Base-by-base conservation (phyloP, 306 rosid genomes). In the Sphenostylis stenocarpa region DNA sequence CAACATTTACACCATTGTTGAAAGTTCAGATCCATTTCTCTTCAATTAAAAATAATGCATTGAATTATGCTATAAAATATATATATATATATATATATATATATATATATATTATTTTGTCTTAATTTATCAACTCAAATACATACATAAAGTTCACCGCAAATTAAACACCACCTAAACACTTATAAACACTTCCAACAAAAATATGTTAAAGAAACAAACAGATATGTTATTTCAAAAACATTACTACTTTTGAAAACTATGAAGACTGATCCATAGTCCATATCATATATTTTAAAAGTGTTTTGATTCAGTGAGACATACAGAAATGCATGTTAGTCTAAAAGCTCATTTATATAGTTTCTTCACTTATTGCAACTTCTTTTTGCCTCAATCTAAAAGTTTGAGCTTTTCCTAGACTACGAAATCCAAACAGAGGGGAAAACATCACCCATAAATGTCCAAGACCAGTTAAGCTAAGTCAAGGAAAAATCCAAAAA, bases 401-500 rank as follows among this genome's bases (percentile, higher is more conserved):
- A 60, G 47, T 3, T 43, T 39, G 47, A 31, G 11, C 19, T 24
- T 72, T 56, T 24, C 16, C 73, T 19, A 29, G 16, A 20, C 60
- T 28, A 34, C 4, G 5, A 57, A 60, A 74, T 36, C 34, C 63
- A 49, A 60, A 38, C 2, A 19, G 9, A 14, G 1, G 20, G 33
- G 0, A 12, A 41, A 41, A 23, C 14, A 62, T 5, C 43, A 65
- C 78, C 16, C 53, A 17, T 6, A 38, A 75, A n/a, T n/a, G 11
- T 23, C 8, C 3, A 6, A 29, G 6, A 20, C 63, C 16, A 34
- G 53, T 21, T 26, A 17, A 16, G 29, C 16, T 51, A 57, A 41
- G 36, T 77, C 15, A 66, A 34, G 45, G 73, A 41, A 17, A 80
- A 72, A 70, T 29, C 31, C 15, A 20, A 58, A 58, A 44, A 44